These are phyloP conservation scores for Nemania diffusa DNA, from an alignment of 2,329 filamentous ascomycete species.

Conservation along the genomic window DNA sequence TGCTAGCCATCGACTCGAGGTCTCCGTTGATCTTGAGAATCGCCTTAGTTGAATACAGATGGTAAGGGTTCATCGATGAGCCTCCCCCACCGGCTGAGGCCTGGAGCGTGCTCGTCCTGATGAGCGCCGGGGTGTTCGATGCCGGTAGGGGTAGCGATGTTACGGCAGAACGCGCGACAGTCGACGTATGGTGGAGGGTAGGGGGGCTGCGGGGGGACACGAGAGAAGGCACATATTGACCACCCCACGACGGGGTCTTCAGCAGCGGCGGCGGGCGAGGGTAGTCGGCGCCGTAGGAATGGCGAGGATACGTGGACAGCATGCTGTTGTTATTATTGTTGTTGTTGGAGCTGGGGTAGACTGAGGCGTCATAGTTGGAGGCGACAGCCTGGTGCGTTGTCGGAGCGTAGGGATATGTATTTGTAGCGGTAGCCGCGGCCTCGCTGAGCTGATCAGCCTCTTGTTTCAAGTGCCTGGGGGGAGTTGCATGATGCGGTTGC, in stretches of 20 bases:
- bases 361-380: slow-evolving; percentile 50
- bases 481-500: slow-evolving; percentile 54
- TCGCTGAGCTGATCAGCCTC: slow-evolving; percentile 46
- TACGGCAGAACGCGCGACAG: slow-evolving; percentile 59
- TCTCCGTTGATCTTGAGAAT: slow-evolving; percentile 86
- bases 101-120: slow-evolving; percentile 67
- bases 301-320: slow-evolving; percentile 65
- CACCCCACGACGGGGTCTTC: slow-evolving; percentile 56
- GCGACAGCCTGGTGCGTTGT: slow-evolving; percentile 61
- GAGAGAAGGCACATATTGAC: slow-evolving; percentile 56
- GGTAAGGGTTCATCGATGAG: slow-evolving; percentile 76
- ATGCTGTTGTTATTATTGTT: slow-evolving; percentile 59
- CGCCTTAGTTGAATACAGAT: slow-evolving; percentile 85
- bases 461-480: slow-evolving; percentile 46
- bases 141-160: slow-evolving; percentile 62
- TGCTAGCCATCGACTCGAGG: slow-evolving; percentile 81
- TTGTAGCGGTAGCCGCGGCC: slow-evolving; percentile 56
- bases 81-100: slow-evolving; percentile 53
- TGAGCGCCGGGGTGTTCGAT: slow-evolving; percentile 59
- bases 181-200: slow-evolving; percentile 55
- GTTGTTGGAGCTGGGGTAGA: slow-evolving; percentile 47
- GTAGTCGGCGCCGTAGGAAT: slow-evolving; percentile 63
- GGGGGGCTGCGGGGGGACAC: slow-evolving; percentile 55
- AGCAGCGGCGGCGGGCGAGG: slow-evolving; percentile 51
- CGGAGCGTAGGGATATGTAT: slow-evolving; percentile 66